Evolutionary conservation across 768 basidiomycete species (phyloP), one percentile per base, ranked within the genome.

Genomic region (Lepiota subincarnata): DNA sequence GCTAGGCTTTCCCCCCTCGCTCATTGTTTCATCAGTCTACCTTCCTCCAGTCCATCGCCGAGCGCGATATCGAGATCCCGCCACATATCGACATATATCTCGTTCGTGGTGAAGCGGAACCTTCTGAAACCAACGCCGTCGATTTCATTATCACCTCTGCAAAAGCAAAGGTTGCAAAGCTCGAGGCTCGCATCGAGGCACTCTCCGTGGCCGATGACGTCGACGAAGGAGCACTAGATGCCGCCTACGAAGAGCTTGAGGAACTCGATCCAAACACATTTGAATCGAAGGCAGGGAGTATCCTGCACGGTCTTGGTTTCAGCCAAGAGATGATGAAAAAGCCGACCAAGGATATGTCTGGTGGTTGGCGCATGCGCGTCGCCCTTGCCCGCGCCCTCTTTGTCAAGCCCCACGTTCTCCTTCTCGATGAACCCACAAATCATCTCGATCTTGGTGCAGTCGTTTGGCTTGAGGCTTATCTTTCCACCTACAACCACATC

Each of bases 321-420:
- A 77, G 79, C 44, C 81, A 80, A 62, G 66, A 74, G 50, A 98
- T 98, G 96, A 97, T 98, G 95, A 81, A 81, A 69, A 90, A 87
- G 70, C 89, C 94, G 3, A 99, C 96, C 26, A 96, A 92, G 73
- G 96, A 99, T 68, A 99, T 99, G 96, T 87, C 84, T 64, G 96
- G 96, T 81, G 96, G 96, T 62, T 99, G 96, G 96, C 82, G 96
- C 48, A 99, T 99, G 96, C 85, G 96, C 68, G 96, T 99, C 50
- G 89, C 96, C 12, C 87, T 99, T 36, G 96, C 96, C 31, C 81
- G 96, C 44, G 96, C 96, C 1, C 79, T 99, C 37, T 98, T 98
- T 71, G 74, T 99, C 70, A 98, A 95, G 71, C 96, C 96, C 4
- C 97, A 99, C 75, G 72, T 99, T 20, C 79, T 98, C 31, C 76